Conservation (phyloP, 1,284 basidiomycete genomes). For the Ceratobasidium sp. region DNA sequence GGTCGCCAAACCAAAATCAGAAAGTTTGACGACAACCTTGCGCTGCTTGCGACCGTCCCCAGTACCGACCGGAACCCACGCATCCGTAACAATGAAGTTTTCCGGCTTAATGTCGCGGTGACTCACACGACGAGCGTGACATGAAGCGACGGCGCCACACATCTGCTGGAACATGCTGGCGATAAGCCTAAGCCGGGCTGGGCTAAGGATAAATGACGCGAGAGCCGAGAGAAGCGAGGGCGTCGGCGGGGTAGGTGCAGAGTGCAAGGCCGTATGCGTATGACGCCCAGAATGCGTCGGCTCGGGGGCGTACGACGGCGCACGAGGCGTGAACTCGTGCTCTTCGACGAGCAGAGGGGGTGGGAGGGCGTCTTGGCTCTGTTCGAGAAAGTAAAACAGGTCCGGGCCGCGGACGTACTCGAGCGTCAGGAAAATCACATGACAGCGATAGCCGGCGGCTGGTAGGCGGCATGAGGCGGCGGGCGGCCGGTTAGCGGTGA, state of each 20-base stretch:
- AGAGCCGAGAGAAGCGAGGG: constrained; percentile 92
- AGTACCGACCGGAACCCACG: constrained; percentile 66
- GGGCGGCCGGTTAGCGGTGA: too few relatives aligned
- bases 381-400: constrained; percentile 96
- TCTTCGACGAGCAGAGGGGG: constrained; percentile 63
- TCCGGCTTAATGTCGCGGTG: constrained; percentile 99
- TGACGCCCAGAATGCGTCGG: constrained; percentile 46
- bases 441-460: too few relatives aligned
- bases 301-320: constrained; percentile 47
- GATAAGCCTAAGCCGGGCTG: constrained; percentile 89
- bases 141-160: constrained; percentile 97
- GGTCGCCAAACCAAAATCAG: constrained; percentile 97
- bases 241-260: constrained; percentile 82
- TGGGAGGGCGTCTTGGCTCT: constrained; percentile 84
- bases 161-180: constrained; percentile 98
- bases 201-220: constrained; percentile 84
- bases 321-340: constrained; percentile 45
- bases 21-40: constrained; percentile 88
- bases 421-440: too few relatives aligned
- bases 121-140: constrained; percentile 91
- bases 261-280: constrained; percentile 1
- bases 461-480: too few relatives aligned
- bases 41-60: constrained; percentile 67
- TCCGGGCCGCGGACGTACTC: constrained; percentile 98
- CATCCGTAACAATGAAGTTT: constrained; percentile 93